Evolutionary conservation across 208 protist genomes (phyloP).

Genomic region (Wallacemonas sp.): DNA sequence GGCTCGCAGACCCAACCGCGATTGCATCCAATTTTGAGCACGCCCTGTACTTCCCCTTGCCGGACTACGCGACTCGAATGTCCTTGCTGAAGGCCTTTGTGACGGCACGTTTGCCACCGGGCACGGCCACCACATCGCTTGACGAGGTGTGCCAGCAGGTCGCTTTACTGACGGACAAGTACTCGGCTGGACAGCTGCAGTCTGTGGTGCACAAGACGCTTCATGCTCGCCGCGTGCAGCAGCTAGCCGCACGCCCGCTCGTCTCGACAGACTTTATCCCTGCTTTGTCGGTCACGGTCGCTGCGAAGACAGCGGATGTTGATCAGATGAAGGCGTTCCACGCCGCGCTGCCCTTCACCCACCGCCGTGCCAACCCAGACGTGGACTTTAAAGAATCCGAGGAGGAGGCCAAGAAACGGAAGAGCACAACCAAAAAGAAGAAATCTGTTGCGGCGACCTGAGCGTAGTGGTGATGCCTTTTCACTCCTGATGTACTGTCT

Average conservation of each 20-base stretch:
- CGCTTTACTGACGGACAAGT: slow-evolving; percentile 74
- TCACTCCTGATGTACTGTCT: slow-evolving; percentile 5
- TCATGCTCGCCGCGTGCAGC: slow-evolving; percentile 63
- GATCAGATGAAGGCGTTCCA: slow-evolving; percentile 70
- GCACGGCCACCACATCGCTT: slow-evolving; percentile 17
- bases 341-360: slow-evolving; percentile 51
- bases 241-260: slow-evolving; percentile 66
- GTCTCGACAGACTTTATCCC: slow-evolving; percentile 74
- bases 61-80: slow-evolving; percentile 88
- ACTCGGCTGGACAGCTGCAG: slow-evolving; percentile 61
- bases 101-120: slow-evolving; percentile 5
- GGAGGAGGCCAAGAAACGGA: slow-evolving; percentile 58
- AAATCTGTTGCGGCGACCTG: slow-evolving; percentile 10
- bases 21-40: slow-evolving; percentile 70
- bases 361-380: slow-evolving; percentile 64
- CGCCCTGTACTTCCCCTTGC: slow-evolving; percentile 74
- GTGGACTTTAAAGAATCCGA: slow-evolving; percentile 76
- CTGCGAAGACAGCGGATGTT: slow-evolving; percentile 51
- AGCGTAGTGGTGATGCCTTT: background rate
- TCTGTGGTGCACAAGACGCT: slow-evolving; percentile 66
- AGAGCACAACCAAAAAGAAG: slow-evolving; percentile 20
- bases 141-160: slow-evolving; percentile 60
- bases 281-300: slow-evolving; percentile 51
- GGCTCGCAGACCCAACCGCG: slow-evolving; percentile 57
- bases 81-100: slow-evolving; percentile 70